Conservation (phyloP, 345 rosid genomes). For the Citrus maxima region DNA sequence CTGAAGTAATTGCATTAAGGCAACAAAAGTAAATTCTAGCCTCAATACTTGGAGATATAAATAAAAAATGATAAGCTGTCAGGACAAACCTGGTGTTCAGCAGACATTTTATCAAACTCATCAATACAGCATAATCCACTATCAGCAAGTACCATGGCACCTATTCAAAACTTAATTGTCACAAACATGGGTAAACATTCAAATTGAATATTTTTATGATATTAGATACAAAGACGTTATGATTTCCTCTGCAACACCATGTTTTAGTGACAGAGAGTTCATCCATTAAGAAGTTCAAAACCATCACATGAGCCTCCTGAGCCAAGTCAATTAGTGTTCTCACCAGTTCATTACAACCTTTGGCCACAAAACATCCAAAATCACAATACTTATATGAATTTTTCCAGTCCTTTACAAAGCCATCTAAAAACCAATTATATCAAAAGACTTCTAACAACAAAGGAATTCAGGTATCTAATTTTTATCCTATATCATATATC, state of each 20-base stretch:
- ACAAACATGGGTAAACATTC: conserved; percentile 3
- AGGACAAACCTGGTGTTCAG: conserved; percentile 81
- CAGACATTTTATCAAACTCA: conserved; percentile 97
- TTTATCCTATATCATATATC: background rate
- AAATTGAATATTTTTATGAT: background rate
- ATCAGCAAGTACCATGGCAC: conserved; percentile 99
- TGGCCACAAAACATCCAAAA: background rate
- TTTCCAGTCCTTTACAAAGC: background rate
- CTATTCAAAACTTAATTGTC: conserved; percentile 37
- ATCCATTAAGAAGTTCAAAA: background rate
- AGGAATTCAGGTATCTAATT: background rate
- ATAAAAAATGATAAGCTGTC: conserved; percentile 3
- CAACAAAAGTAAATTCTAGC: conserved; percentile 18
- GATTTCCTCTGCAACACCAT: background rate
- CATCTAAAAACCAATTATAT: background rate
- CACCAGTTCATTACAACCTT: background rate
- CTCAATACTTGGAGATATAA: conserved; percentile 14
- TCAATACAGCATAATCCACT: conserved; percentile 95
- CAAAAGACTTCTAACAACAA: background rate
- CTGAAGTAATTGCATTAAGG: conserved; percentile 37
- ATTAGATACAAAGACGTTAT: background rate
- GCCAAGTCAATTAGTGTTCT: background rate
- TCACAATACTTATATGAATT: background rate
- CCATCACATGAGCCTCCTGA: background rate
- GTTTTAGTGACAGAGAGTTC: background rate